Conservation (phyloP, 2,329 filamentous ascomycete species). For the Teratosphaeria gauchensis region DNA sequence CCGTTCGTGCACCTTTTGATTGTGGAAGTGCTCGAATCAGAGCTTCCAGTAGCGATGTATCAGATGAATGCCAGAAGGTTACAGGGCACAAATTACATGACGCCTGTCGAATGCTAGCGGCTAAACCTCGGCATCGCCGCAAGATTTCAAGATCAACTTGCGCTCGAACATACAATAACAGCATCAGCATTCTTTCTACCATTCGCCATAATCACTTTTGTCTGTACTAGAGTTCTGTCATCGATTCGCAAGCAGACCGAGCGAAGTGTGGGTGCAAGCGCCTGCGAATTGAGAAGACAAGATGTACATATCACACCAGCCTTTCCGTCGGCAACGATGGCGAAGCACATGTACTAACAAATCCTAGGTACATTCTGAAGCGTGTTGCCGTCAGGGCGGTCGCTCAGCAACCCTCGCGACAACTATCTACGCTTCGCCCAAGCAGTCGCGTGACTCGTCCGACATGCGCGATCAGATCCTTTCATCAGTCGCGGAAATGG, state of each 20-base stretch:
- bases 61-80: too few relatives aligned
- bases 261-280: too few relatives aligned
- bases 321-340: not conserved
- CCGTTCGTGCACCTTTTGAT: too few relatives aligned
- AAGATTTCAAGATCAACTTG: not conserved
- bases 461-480: constrained; percentile 24
- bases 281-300: not conserved
- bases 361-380: constrained; percentile 47
- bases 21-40: too few relatives aligned
- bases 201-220: not conserved
- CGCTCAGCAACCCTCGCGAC: constrained; percentile 35
- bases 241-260: too few relatives aligned
- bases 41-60: too few relatives aligned
- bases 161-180: not conserved
- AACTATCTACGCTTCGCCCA: constrained; percentile 31
- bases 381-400: constrained; percentile 48
- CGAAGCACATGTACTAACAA: not conserved
- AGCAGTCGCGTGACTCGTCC: constrained; percentile 19
- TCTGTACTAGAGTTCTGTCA: not conserved
- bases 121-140: not conserved
- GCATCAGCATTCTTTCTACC: not conserved
- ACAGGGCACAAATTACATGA: too few relatives aligned
- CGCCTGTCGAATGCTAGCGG: too few relatives aligned
- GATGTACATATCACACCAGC: not conserved
- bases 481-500: constrained; percentile 30